phyloP scores from a whole-genome alignment of 805 yeast species.

The Metschnikowia corniflorae region DNA sequence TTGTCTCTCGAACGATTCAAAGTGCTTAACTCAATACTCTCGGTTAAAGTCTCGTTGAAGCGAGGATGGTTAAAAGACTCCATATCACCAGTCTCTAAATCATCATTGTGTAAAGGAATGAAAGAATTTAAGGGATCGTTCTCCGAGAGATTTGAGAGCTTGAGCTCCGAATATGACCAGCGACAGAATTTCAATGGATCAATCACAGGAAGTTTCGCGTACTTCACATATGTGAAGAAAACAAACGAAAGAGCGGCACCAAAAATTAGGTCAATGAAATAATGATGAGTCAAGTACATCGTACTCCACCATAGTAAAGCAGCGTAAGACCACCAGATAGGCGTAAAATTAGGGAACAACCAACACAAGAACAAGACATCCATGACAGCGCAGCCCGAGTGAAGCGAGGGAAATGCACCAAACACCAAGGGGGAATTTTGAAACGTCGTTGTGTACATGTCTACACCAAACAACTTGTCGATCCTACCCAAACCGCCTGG shows the following conservation, averaged over 20 bases:
- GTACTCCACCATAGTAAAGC: conserved; percentile 98
- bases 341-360: conserved; percentile 68
- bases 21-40: conserved; percentile 23
- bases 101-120: conserved; percentile 14
- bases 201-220: conserved; percentile 61
- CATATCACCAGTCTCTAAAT: conserved; percentile 9
- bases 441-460: conserved; percentile 80
- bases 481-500: conserved; percentile 94
- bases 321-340: conserved; percentile 73
- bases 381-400: conserved; percentile 92
- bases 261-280: conserved; percentile 88
- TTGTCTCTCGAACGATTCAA: conserved; percentile 11
- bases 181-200: conserved; percentile 57
- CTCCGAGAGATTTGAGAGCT: conserved; percentile 23
- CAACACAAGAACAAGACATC: conserved; percentile 84
- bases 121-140: conserved; percentile 31
- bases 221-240: conserved; percentile 67
- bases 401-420: conserved; percentile 86
- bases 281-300: conserved; percentile 96
- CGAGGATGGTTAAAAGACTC: conserved; percentile 7
- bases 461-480: conserved; percentile 72
- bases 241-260: conserved; percentile 81
- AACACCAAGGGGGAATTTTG: conserved; percentile 86
- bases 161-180: conserved; percentile 55
- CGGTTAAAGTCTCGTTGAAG: conserved; percentile 10